A percentile compares a stretch with the other conserved stretches of the same genome.
Conservation (phyloP, 1,139 yeast species). For the Saccharomyces hybrid region DNA sequence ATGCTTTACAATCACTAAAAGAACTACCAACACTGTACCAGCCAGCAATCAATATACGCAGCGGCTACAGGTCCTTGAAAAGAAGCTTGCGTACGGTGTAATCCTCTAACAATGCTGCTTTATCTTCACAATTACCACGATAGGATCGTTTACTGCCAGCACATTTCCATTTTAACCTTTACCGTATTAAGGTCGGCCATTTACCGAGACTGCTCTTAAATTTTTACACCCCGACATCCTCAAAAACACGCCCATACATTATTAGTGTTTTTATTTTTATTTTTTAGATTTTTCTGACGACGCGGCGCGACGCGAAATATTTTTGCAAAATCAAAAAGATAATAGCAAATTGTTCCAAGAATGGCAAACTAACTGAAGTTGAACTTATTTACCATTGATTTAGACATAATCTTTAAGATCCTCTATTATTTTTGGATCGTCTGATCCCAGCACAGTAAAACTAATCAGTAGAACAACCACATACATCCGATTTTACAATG, state of each 20-base stretch:
- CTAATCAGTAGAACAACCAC: not conserved
- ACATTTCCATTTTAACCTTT: not conserved
- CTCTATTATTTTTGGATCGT: too few species aligned
- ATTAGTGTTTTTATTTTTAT: not conserved
- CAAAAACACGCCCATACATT: not conserved
- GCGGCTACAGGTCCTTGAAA: not conserved
- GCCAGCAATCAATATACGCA: not conserved
- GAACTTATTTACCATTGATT: too few species aligned
- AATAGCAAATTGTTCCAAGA: too few species aligned
- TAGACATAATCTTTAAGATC: too few species aligned
- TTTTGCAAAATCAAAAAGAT: too few species aligned
- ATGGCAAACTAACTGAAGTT: too few species aligned
- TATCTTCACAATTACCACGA: not conserved
- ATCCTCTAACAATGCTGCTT: not conserved
- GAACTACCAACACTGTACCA: not conserved
- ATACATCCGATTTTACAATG: conserved; percentile 11
- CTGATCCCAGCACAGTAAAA: too few species aligned
- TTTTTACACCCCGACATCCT: not conserved
- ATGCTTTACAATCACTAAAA: not conserved
- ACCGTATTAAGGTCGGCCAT: not conserved
- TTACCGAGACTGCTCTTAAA: not conserved
- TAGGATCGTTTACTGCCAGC: not conserved
- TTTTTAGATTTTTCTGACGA: too few species aligned
- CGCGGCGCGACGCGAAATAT: too few species aligned
- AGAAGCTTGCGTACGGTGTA: not conserved